Percentiles rank a stretch among this genome's conserved stretches.
phyloP scores from a whole-genome alignment of 345 rosid species.

The Pistacia integerrima region DNA sequence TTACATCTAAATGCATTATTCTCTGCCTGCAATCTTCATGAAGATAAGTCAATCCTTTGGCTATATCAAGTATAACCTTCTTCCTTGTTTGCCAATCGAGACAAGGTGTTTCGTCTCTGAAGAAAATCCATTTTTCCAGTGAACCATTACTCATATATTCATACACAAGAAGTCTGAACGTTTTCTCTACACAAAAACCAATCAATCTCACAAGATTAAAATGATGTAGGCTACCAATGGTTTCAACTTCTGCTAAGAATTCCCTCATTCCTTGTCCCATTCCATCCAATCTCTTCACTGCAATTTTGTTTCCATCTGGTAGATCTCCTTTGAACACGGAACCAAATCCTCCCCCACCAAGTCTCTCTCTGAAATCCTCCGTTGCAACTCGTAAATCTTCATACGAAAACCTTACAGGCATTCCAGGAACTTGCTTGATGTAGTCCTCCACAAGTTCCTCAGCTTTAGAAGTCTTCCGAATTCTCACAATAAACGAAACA shows the following conservation, averaged over 20 bases:
- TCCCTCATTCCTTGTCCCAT: slow-evolving; percentile 21
- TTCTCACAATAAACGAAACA: background rate
- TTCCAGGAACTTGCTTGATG: slow-evolving; percentile 22
- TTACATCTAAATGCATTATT: slow-evolving; percentile 24
- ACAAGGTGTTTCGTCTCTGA: background rate
- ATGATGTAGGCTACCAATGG: slow-evolving; percentile 37
- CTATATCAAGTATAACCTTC: slow-evolving; percentile 34
- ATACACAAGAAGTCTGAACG: slow-evolving; percentile 28
- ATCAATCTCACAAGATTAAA: slow-evolving; percentile 32
- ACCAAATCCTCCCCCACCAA: slow-evolving; percentile 27
- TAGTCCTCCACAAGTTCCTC: slow-evolving; percentile 21
- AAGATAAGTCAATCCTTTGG: slow-evolving; percentile 37
- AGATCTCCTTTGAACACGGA: slow-evolving; percentile 24
- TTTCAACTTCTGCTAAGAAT: slow-evolving; percentile 40
- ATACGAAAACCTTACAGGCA: slow-evolving; percentile 19
- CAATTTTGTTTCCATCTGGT: slow-evolving; percentile 19
- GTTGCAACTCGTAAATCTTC: slow-evolving; percentile 21
- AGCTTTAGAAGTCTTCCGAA: background rate
- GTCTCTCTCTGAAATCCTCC: slow-evolving; percentile 13
- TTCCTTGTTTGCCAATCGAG: slow-evolving; percentile 33
- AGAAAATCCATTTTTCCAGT: slow-evolving; percentile 34
- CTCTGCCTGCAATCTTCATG: slow-evolving; percentile 36
- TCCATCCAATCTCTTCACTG: slow-evolving; percentile 20
- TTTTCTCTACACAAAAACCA: slow-evolving; percentile 36
- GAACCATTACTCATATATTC: slow-evolving; percentile 34